phyloP scores from a whole-genome alignment of 2,329 filamentous ascomycete genomes.

The Aureobasidium pullulans region DNA sequence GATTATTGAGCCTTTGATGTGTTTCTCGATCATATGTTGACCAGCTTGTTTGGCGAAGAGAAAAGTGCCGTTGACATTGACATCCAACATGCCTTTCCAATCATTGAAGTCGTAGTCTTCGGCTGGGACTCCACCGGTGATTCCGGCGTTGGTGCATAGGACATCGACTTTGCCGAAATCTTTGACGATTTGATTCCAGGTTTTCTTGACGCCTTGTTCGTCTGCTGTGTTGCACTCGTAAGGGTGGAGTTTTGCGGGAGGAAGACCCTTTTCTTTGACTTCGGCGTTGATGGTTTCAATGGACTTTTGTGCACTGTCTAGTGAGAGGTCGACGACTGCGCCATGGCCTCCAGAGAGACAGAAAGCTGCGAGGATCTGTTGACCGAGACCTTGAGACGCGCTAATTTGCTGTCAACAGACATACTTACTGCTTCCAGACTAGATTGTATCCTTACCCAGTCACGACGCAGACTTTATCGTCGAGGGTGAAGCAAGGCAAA shows the following conservation, averaged over 20 bases:
- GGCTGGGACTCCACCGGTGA: slow-evolving; percentile 29
- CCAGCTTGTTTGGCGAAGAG: slow-evolving; percentile 27
- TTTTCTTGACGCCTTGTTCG: slow-evolving; percentile 31
- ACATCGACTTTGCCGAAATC: slow-evolving; percentile 34
- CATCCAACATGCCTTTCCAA: slow-evolving; percentile 30
- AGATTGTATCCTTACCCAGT: slow-evolving; percentile 10
- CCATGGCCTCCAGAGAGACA: slow-evolving; percentile 26
- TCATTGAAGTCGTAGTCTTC: slow-evolving; percentile 29
- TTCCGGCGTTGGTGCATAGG: slow-evolving; percentile 35
- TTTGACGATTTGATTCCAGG: slow-evolving; percentile 26
- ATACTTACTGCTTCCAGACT: too few relatives aligned
- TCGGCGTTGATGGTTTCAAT: slow-evolving; percentile 26
- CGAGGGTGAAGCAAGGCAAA: slow-evolving; percentile 16
- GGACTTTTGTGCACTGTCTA: slow-evolving; percentile 21
- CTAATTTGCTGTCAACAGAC: neutral
- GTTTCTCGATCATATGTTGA: too few relatives aligned
- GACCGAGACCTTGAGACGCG: slow-evolving; percentile 26
- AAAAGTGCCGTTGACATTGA: slow-evolving; percentile 32
- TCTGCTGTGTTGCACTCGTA: slow-evolving; percentile 35
- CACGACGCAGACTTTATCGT: slow-evolving; percentile 15
- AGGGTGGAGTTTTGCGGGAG: slow-evolving; percentile 26
- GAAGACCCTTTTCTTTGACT: slow-evolving; percentile 19
- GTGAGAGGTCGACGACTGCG: slow-evolving; percentile 27
- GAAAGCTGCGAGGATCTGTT: slow-evolving; percentile 27
- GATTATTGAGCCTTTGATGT: too few relatives aligned